Percentiles rank a stretch among this genome's conserved stretches.
Evolutionary conservation across 2,329 filamentous ascomycete genomes (phyloP).

Genomic region (Aspergillus pseudoviridinutans): DNA sequence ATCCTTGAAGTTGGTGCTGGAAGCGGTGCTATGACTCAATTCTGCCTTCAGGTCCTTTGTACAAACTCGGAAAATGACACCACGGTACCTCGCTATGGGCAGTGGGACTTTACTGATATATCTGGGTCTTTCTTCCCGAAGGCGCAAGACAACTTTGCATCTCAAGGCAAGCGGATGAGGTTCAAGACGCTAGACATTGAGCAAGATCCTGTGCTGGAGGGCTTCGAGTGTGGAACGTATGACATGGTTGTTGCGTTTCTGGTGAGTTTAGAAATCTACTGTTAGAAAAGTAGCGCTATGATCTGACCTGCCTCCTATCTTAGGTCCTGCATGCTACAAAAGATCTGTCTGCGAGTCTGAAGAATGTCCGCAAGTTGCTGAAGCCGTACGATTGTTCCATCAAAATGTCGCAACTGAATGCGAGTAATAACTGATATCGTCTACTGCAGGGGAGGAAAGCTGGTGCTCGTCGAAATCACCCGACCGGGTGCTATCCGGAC

Average conservation of each 20-base stretch:
- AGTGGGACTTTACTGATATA: constrained; percentile 14
- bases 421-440: background rate
- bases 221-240: constrained; percentile 14
- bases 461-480: constrained; percentile 9
- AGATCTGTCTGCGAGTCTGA: constrained; percentile 2
- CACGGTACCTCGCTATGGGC: background rate
- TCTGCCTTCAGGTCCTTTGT: background rate
- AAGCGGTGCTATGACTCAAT: constrained; percentile 1
- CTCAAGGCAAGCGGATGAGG: constrained; percentile 6
- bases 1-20: constrained; percentile 4
- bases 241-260: constrained; percentile 16
- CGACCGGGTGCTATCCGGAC: constrained; percentile 1
- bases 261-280: background rate
- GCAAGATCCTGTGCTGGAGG: constrained; percentile 13
- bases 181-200: constrained; percentile 14
- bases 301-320: background rate
- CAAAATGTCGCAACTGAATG: background rate
- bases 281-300: background rate
- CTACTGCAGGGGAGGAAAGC: constrained; percentile 6
- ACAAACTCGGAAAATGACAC: background rate
- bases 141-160: constrained; percentile 6
- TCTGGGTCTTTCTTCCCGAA: constrained; percentile 11
- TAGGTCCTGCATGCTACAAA: constrained; percentile 10
- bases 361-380: constrained; percentile 8
- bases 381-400: constrained; percentile 4